Base-by-base conservation (phyloP, 176 grass and related monocot genomes). In the Canna indica region DNA sequence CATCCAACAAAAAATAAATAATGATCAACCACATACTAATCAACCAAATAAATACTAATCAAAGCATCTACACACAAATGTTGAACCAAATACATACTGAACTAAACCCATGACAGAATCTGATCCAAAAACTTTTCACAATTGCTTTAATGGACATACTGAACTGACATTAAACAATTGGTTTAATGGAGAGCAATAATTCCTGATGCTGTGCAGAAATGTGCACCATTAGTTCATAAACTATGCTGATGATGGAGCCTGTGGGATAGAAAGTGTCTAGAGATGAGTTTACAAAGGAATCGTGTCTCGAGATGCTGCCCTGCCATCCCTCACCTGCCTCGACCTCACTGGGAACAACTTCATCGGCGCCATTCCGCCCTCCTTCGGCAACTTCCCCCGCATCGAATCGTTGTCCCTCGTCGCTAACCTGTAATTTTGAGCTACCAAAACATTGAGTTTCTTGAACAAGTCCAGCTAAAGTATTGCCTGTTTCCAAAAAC, bases 261-360 rank as follows among this genome's bases (percentile, higher is more conserved):
- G 20, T 5, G 0, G 25, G 58, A 30, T n/a, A 16, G 58, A 60
- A 14, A 30, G 58, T 27, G 58, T 60, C 58, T 29, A 14, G 9
- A 31, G 27, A 8, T 15, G 26, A 13, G 25, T 9, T 29, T 60
- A 66, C 63, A 39, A 18, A 24, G 63, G 63, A 66, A 66, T 66
- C 63, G 7, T 38, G 8, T 34, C 77, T 99, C 0, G n/a, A n/a
- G n/a, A n/a, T n/a, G 82, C 84, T 0, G 59, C n/a, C 22, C 78
- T 99, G 63, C 89, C 89, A 0, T 77, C 81, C 12, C 86, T 99
- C 39, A 1, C 76, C 0, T 79, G 74, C 76, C 81, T 99, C 63
- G 75, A 77, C 59, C 80, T 99, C 29, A 46, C 58, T 5, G 38
- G 27, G 27, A 99, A 99, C 78, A 93, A 88, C 72, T 99, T 99